Base-by-base conservation (phyloP, 225 moss, liverwort and hornwort genomes). In the Physcomitrellopsis africana region DNA sequence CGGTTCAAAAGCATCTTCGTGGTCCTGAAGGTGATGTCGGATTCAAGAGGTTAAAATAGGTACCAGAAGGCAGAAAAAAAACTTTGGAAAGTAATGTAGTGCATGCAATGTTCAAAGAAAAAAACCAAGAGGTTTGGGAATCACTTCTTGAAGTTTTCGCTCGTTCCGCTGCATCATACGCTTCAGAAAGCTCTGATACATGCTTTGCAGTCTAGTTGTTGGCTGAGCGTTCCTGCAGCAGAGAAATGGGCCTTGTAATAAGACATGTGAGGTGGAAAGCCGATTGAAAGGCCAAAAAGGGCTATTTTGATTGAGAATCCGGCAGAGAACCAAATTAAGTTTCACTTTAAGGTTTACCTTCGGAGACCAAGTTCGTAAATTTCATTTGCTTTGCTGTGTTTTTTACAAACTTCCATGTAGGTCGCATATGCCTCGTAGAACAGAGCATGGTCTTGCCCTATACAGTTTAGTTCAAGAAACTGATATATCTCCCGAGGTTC, bases 401-500 rank as follows among this genome's bases (percentile, higher is more conserved):
- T 81, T 68, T 76, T 90, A 82, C 93, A 89, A 56, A 87, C 64
- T 76, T 99, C 97, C 85, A 87, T 83, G 6, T 87, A 89, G 2
- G 93, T 94, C 18, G 97, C 95, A 70, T 93, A 93, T 15, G 97
- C 95, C 73, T 89, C 90, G 41, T 95, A 99, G 59, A 89, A 95
- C 17, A 99, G 87, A 23, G 94, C 95, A 78, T 87, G 81, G 20
- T 93, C 87, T 85, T 92, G 95, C 51, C 97, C 97, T 41, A 99
- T 95, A 3, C 84, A 85, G 45, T 85, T 90, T 9, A 81, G 82
- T 81, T 95, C 95, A 61, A 99, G 82, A 69, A 99, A 99, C 49
- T 92, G 87, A 42, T 89, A 92, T n/a, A 99, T 87, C 32, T 92
- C 92, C 56, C 80, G 83, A 23, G 97, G 95, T 67, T 99, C 95